Percentiles rank a stretch among this genome's conserved stretches.
These are phyloP conservation scores for Alternaria conjuncta DNA, from an alignment of 2,329 filamentous ascomycete species.

Conservation along the genomic window DNA sequence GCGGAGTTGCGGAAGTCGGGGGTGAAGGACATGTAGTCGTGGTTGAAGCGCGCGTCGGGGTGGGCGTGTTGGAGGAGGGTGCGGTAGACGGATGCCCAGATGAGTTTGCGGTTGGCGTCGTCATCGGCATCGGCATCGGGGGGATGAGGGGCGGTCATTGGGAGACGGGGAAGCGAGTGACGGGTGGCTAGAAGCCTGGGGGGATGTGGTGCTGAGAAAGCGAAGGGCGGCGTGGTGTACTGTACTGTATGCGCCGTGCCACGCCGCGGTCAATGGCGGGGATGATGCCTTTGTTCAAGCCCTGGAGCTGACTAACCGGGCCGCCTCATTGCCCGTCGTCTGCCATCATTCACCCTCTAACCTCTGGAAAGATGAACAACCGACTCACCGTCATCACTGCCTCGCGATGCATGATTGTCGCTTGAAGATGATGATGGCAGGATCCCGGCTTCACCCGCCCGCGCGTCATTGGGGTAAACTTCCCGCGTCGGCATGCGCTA, in stretches of 20 bases:
- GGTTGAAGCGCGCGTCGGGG: conserved; percentile 54
- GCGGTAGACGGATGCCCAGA: conserved; percentile 44
- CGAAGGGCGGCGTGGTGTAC: background rate
- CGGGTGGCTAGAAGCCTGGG: background rate
- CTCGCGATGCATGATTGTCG: background rate
- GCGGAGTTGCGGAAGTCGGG: conserved; percentile 52
- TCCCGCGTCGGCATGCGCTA: conserved; percentile 3
- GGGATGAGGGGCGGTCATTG: conserved; percentile 24
- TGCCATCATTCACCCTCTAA: too few relatives aligned
- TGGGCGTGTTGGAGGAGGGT: conserved; percentile 48
- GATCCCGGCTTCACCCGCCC: background rate
- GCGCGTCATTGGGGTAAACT: background rate
- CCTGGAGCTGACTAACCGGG: background rate
- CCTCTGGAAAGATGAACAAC: background rate
- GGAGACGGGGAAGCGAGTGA: background rate
- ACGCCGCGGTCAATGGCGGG: background rate
- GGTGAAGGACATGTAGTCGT: conserved; percentile 53
- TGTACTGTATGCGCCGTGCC: background rate
- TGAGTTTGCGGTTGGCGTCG: conserved; percentile 11
- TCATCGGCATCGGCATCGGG: background rate
- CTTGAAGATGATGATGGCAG: background rate
- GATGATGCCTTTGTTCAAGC: background rate
- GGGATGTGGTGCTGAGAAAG: background rate
- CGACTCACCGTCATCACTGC: background rate
- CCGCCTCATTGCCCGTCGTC: background rate